Conservation (phyloP, 2,329 filamentous ascomycete species). For the Fusarium dimerum region DNA sequence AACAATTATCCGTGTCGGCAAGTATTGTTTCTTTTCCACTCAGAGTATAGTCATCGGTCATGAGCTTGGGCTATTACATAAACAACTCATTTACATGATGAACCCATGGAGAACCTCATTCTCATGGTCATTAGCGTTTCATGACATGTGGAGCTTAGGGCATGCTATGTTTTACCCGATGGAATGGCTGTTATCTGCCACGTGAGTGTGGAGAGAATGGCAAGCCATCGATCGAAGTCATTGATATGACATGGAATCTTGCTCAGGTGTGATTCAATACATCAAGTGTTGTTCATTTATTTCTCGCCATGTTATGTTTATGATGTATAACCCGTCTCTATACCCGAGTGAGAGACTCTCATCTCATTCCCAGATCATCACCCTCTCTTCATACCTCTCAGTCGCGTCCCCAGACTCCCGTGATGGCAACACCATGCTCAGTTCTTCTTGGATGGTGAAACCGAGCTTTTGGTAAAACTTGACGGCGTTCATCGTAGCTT, state of each 20-base stretch:
- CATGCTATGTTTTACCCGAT: not conserved
- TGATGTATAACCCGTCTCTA: too few relatives aligned
- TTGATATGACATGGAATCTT: not conserved
- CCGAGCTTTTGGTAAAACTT: slow-evolving; percentile 40
- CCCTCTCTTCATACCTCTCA: slow-evolving; percentile 36
- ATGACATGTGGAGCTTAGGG: not conserved
- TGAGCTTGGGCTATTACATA: not conserved
- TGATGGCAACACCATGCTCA: slow-evolving; percentile 39
- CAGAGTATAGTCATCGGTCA: too few relatives aligned
- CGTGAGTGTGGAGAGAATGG: not conserved
- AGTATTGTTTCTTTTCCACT: too few relatives aligned
- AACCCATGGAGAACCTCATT: not conserved
- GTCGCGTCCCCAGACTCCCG: slow-evolving; percentile 30
- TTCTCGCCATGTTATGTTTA: too few relatives aligned
- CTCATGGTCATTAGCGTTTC: not conserved
- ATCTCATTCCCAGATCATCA: slow-evolving; percentile 33
- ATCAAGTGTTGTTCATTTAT: too few relatives aligned
- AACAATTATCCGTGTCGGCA: not conserved
- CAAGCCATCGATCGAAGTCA: not conserved
- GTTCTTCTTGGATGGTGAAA: slow-evolving; percentile 33
- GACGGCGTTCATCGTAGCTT: slow-evolving; percentile 41
- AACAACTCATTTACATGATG: not conserved
- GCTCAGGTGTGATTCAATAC: not conserved
- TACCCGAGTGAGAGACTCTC: too few relatives aligned
- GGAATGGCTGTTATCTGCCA: not conserved